A percentile compares a stretch with the other conserved stretches of the same genome.
These are phyloP conservation scores for Avena insularis DNA, from an alignment of 176 grass and related monocot genomes.

Conservation along the genomic window DNA sequence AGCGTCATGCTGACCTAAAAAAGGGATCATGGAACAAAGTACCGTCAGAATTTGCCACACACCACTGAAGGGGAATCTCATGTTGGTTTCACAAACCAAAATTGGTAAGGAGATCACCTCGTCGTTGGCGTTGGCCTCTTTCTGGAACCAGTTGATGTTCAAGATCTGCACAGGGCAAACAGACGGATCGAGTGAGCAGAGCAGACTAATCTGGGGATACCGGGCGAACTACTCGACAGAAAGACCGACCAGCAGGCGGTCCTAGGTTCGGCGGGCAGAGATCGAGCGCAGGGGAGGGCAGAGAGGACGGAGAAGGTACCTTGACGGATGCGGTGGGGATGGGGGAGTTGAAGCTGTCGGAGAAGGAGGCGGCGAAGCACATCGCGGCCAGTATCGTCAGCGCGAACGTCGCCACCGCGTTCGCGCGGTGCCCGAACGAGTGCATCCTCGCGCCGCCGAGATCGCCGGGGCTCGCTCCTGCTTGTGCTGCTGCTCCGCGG, in stretches of 20 bases:
- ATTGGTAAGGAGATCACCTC: slow-evolving; percentile 59
- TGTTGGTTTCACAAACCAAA: not conserved
- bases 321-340: slow-evolving; percentile 78
- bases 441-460: slow-evolving; percentile 60
- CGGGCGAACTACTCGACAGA: not conserved
- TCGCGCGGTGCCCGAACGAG: slow-evolving; percentile 87
- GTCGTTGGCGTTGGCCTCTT: slow-evolving; percentile 91
- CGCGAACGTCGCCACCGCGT: slow-evolving; percentile 87
- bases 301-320: slow-evolving; percentile 33
- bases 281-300: not conserved
- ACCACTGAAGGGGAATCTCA: not conserved
- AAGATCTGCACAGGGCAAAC: slow-evolving; percentile 57
- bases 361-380: slow-evolving; percentile 91
- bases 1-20: slow-evolving; percentile 94
- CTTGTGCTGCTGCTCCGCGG: slow-evolving; percentile 35
- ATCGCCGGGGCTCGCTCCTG: not conserved
- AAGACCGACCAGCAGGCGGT: slow-evolving; percentile 16
- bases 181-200: slow-evolving; percentile 22
- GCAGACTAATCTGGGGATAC: not conserved
- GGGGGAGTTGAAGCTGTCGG: slow-evolving; percentile 80
- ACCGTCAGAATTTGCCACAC: slow-evolving; percentile 1
- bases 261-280: not conserved
- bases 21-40: not conserved
- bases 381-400: slow-evolving; percentile 90
- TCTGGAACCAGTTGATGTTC: slow-evolving; percentile 99